phyloP scores from a whole-genome alignment of 176 grass and related monocot species.

The Bolboschoenus planiculmis region DNA sequence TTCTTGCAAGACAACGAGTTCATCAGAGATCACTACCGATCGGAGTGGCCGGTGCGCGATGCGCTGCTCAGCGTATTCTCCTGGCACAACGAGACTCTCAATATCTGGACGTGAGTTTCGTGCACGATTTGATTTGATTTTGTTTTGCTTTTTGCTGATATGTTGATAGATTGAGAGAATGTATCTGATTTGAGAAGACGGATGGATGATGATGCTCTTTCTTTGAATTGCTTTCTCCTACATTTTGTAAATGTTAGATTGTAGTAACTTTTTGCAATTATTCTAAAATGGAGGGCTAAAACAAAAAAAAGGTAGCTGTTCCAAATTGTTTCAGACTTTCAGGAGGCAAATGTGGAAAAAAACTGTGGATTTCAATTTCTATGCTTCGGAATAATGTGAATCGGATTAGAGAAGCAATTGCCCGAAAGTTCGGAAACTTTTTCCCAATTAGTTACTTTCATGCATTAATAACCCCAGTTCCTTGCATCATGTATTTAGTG shows the following conservation, averaged over 20 bases:
- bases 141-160: not conserved
- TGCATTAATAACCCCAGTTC: not conserved
- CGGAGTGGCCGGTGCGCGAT: conserved; percentile 77
- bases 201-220: no score
- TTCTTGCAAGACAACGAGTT: conserved; percentile 94
- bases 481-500: not conserved
- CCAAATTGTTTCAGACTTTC: not conserved
- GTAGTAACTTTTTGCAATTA: not conserved
- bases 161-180: not conserved
- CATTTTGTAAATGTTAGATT: not conserved
- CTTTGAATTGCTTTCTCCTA: no score
- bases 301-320: not conserved
- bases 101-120: conserved; percentile 81
- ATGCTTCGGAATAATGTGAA: not conserved
- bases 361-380: not conserved
- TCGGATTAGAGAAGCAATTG: not conserved
- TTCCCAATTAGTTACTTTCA: not conserved
- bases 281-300: not conserved
- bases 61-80: conserved; percentile 88
- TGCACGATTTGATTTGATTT: not conserved
- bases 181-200: not conserved
- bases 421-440: not conserved
- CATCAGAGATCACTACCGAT: conserved; percentile 76
- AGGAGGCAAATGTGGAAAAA: not conserved
- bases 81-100: conserved; percentile 99